Conservation (phyloP, 352 stramenopile genomes). For the Albugo laibachii region DNA sequence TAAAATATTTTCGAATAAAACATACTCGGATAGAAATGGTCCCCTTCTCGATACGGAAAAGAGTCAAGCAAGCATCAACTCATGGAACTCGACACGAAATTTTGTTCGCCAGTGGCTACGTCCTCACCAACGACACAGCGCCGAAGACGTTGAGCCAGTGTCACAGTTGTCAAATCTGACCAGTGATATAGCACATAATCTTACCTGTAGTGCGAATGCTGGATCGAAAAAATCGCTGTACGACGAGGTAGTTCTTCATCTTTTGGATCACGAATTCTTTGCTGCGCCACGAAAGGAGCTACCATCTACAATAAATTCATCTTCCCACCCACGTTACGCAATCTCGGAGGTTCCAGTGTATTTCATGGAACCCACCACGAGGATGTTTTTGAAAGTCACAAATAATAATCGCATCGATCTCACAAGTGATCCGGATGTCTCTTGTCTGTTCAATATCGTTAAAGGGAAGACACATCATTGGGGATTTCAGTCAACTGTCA, state of each 20-base stretch:
- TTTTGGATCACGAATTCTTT: constrained; percentile 34
- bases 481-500: constrained; percentile 42
- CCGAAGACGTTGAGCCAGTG: constrained; percentile 8
- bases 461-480: constrained; percentile 61
- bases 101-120: neutral
- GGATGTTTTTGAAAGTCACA: constrained; percentile 31
- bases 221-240: constrained; percentile 36
- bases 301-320: neutral
- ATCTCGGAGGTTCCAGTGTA: constrained; percentile 24
- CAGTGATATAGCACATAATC: constrained; percentile 6
- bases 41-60: too few relatives aligned
- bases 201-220: neutral
- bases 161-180: constrained; percentile 15
- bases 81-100: too few relatives aligned
- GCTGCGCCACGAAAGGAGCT: constrained; percentile 1
- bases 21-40: too few relatives aligned
- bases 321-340: neutral
- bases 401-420: constrained; percentile 49
- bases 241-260: constrained; percentile 29
- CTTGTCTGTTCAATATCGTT: constrained; percentile 55
- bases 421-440: constrained; percentile 27
- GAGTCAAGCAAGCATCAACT: too few relatives aligned
- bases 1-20: too few relatives aligned
- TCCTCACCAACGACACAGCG: neutral
- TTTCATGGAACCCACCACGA: constrained; percentile 34